A percentile compares a stretch with the other conserved stretches of the same genome.
Evolutionary conservation across 2,329 filamentous ascomycete genomes (phyloP).

Genomic region (Endothia cerciana): DNA sequence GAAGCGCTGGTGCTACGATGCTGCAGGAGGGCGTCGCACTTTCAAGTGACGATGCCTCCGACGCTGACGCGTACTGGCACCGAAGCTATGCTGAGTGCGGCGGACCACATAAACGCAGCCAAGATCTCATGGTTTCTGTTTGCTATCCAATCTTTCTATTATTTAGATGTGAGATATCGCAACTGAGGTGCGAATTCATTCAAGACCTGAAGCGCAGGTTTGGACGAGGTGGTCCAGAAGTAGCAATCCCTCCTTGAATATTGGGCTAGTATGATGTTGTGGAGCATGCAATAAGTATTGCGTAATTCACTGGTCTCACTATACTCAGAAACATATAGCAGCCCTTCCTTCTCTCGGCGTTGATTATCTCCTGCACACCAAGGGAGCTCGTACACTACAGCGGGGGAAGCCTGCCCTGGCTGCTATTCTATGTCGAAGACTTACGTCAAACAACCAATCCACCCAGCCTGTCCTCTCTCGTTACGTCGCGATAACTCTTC

Average conservation of each 20-base stretch:
- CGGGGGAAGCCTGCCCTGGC: too few species aligned
- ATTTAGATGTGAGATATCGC: background rate
- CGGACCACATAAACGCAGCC: background rate
- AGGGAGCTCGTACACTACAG: too few species aligned
- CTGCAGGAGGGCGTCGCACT: background rate
- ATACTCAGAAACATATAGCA: too few species aligned
- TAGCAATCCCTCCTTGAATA: too few species aligned
- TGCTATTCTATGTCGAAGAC: too few species aligned
- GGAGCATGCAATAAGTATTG: background rate
- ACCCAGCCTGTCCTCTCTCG: too few species aligned
- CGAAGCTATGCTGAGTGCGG: background rate
- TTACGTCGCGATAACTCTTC: background rate
- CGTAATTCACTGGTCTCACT: too few species aligned
- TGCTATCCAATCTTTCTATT: background rate
- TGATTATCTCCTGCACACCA: too few species aligned
- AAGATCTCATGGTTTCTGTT: background rate
- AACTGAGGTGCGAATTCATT: background rate
- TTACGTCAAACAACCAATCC: too few species aligned
- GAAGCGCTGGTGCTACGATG: background rate
- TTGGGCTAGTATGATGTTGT: background rate
- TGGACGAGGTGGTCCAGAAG: background rate
- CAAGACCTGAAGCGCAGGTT: background rate
- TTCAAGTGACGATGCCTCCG: slow-evolving; percentile 4
- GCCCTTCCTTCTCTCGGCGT: too few species aligned
- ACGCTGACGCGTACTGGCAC: slow-evolving; percentile 9